These are phyloP conservation scores for Verticillium longisporum DNA, from an alignment of 2,329 filamentous ascomycete genomes.

Conservation along the genomic window DNA sequence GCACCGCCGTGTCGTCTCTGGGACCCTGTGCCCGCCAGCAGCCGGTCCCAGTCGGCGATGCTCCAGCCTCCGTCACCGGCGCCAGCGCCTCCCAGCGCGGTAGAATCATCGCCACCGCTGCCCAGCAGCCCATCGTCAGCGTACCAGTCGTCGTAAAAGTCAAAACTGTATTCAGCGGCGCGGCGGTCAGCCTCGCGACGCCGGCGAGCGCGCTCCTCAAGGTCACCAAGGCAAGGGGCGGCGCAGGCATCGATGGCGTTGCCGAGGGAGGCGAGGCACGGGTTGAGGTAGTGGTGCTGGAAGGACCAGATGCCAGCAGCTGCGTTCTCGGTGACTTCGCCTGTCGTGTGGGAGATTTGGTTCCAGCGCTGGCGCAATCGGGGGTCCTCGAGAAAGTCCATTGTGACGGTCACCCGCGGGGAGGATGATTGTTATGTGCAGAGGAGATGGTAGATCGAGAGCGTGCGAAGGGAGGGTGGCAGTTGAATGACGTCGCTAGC, in stretches of 20 bases:
- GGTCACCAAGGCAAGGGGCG: constrained; percentile 61
- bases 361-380: constrained; percentile 91
- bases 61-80: constrained; percentile 62
- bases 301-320: constrained; percentile 87
- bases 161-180: constrained; percentile 78
- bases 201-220: constrained; percentile 67
- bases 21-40: constrained; percentile 64
- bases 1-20: constrained; percentile 25
- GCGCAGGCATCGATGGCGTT: constrained; percentile 67
- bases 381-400: constrained; percentile 69
- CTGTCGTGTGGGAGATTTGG: constrained; percentile 83
- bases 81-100: constrained; percentile 14
- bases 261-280: constrained; percentile 65
- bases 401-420: constrained; percentile 14
- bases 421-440: neutral
- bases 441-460: neutral
- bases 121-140: constrained; percentile 36
- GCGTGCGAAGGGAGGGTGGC: neutral
- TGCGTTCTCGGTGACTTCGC: constrained; percentile 85
- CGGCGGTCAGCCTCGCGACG: constrained; percentile 49
- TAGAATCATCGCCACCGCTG: neutral
- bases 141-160: constrained; percentile 98
- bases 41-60: constrained; percentile 75
- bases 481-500: neutral
- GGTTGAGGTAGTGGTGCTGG: constrained; percentile 75